Percentiles rank a stretch among this genome's conserved stretches.
Evolutionary conservation across 1,284 basidiomycete genomes (phyloP).

Genomic region (Rhodotorula mucilaginosa): DNA sequence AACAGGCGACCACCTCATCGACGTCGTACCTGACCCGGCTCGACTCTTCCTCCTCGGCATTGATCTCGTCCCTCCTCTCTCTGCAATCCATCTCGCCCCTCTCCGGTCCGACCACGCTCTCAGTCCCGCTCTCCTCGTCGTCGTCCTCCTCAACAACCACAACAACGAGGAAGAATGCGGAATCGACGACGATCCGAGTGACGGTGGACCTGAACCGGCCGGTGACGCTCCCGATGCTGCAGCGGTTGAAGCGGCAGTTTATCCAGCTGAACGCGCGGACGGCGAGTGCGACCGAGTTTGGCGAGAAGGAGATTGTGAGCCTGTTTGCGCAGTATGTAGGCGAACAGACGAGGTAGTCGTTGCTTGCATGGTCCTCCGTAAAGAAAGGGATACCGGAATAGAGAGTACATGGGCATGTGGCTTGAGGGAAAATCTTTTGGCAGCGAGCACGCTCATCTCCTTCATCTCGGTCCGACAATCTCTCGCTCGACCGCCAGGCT

Average conservation of each 20-base stretch:
- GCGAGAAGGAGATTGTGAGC: conserved; percentile 64
- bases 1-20: conserved; percentile 42
- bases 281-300: conserved; percentile 44
- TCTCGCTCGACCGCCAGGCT: too few species aligned
- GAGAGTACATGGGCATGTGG: too few species aligned
- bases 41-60: conserved; percentile 41
- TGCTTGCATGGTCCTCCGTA: background rate
- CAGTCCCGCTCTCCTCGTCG: conserved; percentile 43
- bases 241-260: conserved; percentile 82
- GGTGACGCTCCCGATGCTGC: conserved; percentile 76
- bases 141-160: conserved; percentile 39
- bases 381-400: too few species aligned
- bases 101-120: conserved; percentile 18
- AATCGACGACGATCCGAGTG: background rate
- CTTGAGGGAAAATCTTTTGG: too few species aligned
- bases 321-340: conserved; percentile 73
- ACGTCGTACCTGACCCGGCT: conserved; percentile 50
- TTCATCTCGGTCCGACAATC: too few species aligned
- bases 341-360: conserved; percentile 24
- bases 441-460: too few species aligned
- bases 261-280: conserved; percentile 80
- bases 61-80: conserved; percentile 44
- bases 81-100: conserved; percentile 39
- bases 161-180: too few species aligned
- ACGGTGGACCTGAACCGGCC: conserved; percentile 56